Conservation (phyloP, 208 protist genomes). For the Histomonas meleagridis region DNA sequence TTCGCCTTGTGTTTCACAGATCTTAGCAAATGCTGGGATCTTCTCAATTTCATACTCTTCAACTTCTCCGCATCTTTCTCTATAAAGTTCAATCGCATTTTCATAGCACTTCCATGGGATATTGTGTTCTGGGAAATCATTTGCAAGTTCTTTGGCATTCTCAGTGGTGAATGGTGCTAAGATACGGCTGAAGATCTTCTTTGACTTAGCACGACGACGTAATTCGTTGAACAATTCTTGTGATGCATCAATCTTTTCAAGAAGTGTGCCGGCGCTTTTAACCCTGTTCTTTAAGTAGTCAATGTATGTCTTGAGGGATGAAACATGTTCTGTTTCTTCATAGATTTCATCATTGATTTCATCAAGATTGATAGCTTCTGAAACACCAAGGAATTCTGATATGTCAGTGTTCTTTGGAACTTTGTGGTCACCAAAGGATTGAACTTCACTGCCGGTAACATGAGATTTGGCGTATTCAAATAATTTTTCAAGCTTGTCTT, state of each 20-base stretch:
- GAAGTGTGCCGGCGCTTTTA: no score
- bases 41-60: not conserved
- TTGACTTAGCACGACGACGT: not conserved
- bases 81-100: not conserved
- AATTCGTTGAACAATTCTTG: not conserved
- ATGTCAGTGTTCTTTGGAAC: no score
- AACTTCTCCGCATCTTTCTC: not conserved
- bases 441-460: not conserved
- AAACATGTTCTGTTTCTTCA: not conserved
- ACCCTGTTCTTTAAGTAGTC: not conserved
- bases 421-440: not conserved
- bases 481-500: not conserved
- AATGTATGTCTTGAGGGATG: not conserved
- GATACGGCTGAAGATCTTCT: not conserved
- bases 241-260: not conserved
- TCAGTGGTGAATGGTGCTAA: no score
- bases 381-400: no score
- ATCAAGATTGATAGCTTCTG: no score
- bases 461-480: not conserved
- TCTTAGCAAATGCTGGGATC: not conserved
- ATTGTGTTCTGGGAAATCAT: not conserved
- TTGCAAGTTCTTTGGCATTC: not conserved
- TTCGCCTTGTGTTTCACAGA: not conserved
- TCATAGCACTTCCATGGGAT: not conserved
- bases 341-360: not conserved